Evolutionary conservation across 2,329 filamentous ascomycete genomes (phyloP), one percentile per base, ranked within the genome.

Genomic region (Laburnicola sp.): DNA sequence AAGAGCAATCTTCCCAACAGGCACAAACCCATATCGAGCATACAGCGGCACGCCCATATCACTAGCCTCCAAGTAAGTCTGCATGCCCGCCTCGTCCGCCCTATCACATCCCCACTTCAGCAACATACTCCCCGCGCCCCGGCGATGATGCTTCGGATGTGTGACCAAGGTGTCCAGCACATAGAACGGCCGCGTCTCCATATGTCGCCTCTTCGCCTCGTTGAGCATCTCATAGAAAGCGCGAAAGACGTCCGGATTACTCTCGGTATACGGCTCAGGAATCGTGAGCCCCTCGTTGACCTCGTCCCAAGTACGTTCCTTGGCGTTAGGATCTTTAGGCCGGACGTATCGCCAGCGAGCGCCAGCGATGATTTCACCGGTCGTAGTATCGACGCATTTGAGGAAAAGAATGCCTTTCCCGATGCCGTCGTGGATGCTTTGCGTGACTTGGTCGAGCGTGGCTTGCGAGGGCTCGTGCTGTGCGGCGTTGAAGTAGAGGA

Each of bases 11-110:
- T 59, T 52, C 46, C 54, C 63, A 1, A 66, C 57, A 11, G 38
- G 26, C 45, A 60, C 53, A 38, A 72, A 73, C 0, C 68, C 70
- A 59, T 57, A 61, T 27, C 61, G 54, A 43, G 58, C 60, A 59
- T 73, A 73, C 52, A 73, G 52, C 3, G 64, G 64, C 41, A 53
- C 58, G 2, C 68, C 70, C 59, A 71, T 67, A 3, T 51, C 55
- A 48, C 60, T 69, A 16, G 68, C 65, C 48, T 71, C 68, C 11
- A 73, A 39, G 56, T 68, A 73, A 0, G 57, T 53, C 32, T 69
- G 64, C 6, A 73, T 57, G 3, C 63, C 65, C 7, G 41, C 54
- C 46, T 66, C 58, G 44, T 73, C 70, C n/a, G 69, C 70, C 35
- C 53, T 62, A 16, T 64, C 63, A 6, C 60, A 56, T 0, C 70